phyloP scores from a whole-genome alignment of 345 rosid genomes.

The Pseudoturritis turrita region DNA sequence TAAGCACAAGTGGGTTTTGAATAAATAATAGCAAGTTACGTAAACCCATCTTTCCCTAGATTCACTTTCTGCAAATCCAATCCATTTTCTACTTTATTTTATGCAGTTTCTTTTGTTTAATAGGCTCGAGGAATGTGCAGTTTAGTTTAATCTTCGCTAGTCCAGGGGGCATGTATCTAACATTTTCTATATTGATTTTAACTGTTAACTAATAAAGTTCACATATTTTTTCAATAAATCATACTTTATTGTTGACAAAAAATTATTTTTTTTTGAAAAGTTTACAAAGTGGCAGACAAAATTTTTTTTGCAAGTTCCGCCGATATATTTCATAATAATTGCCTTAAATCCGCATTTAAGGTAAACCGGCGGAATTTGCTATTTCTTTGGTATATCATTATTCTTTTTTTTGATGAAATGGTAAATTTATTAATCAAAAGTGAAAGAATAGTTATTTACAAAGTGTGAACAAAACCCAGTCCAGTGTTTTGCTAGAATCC shows the following conservation, averaged over 20 bases:
- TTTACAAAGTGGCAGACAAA: slow-evolving; percentile 8
- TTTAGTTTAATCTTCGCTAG: slow-evolving; percentile 9
- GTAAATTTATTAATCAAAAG: too few relatives aligned
- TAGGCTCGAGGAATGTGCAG: slow-evolving; percentile 23
- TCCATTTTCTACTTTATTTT: slow-evolving; percentile 16
- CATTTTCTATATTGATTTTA: neutral
- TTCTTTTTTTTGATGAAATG: too few relatives aligned
- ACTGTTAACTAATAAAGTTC: slow-evolving; percentile 13
- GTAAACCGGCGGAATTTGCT: too few relatives aligned
- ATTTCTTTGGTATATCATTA: too few relatives aligned
- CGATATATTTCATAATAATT: too few relatives aligned
- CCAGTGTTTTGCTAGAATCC: too few relatives aligned
- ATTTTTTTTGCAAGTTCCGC: neutral
- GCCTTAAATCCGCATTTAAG: too few relatives aligned
- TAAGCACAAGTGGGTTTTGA: slow-evolving; percentile 16
- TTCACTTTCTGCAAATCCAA: slow-evolving; percentile 32
- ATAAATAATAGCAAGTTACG: slow-evolving; percentile 6
- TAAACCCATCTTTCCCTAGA: slow-evolving; percentile 22
- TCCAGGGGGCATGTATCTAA: slow-evolving; percentile 30
- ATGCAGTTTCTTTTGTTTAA: neutral
- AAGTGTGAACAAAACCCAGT: too few relatives aligned
- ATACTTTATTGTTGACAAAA: too few relatives aligned
- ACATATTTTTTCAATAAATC: neutral
- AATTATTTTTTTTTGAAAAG: neutral
- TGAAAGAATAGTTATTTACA: too few relatives aligned